Conservation (phyloP, 352 stramenopile genomes). For the Globisporangium emineosum region DNA sequence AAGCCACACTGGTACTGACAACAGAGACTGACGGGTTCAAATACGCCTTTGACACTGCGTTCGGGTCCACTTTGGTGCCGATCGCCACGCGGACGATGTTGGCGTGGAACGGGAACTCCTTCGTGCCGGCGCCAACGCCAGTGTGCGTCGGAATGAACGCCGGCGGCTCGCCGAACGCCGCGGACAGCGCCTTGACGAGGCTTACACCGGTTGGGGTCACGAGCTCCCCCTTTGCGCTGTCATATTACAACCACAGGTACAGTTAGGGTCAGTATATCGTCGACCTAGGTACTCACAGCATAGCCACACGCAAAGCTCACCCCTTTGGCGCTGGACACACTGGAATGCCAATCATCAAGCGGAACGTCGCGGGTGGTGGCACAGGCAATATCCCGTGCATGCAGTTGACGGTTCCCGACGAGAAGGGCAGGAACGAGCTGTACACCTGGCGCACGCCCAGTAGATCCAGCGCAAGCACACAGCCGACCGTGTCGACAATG, state of each 20-base stretch:
- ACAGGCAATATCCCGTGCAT: slow-evolving; percentile 95
- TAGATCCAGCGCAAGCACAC: slow-evolving; percentile 91
- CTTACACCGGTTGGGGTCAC: slow-evolving; percentile 96
- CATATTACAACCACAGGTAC: not conserved
- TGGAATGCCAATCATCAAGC: slow-evolving; percentile 92
- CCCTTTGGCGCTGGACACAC: slow-evolving; percentile 89
- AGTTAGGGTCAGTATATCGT: not conserved
- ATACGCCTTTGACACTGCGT: slow-evolving; percentile 31
- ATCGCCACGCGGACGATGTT: slow-evolving; percentile 91
- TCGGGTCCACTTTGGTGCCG: slow-evolving; percentile 47
- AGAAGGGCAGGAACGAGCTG: slow-evolving; percentile 82
- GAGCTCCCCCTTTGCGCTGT: slow-evolving; percentile 86
- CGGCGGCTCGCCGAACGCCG: slow-evolving; percentile 69
- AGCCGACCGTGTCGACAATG: slow-evolving; percentile 96
- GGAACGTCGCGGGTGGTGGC: slow-evolving; percentile 92
- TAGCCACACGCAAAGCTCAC: slow-evolving; percentile 21
- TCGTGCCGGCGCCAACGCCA: slow-evolving; percentile 82
- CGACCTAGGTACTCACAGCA: not conserved
- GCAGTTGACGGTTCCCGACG: slow-evolving; percentile 92
- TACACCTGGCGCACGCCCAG: slow-evolving; percentile 89
- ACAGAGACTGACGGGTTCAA: slow-evolving; percentile 19
- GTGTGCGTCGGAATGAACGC: slow-evolving; percentile 74
- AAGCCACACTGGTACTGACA: too few relatives aligned
- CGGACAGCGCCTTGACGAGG: slow-evolving; percentile 88
- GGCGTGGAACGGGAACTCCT: slow-evolving; percentile 86